These are phyloP conservation scores for Pseudocercospora fijiensis DNA, from an alignment of 2,329 filamentous ascomycete genomes.

Conservation along the genomic window DNA sequence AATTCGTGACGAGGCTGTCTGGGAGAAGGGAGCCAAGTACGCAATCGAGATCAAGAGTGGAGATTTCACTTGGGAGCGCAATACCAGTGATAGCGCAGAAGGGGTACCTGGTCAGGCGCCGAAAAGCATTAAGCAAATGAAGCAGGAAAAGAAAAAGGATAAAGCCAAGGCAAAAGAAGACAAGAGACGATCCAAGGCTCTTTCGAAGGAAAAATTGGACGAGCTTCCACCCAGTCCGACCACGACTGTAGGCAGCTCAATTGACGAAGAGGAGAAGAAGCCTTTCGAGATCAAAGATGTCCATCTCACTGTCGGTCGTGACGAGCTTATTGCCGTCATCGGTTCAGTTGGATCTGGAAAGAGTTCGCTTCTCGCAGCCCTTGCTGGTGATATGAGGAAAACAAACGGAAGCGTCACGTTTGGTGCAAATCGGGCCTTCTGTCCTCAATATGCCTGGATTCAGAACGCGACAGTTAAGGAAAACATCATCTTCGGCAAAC, in stretches of 20 bases:
- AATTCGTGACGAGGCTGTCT: slow-evolving; percentile 66
- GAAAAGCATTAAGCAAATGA: slow-evolving; percentile 40
- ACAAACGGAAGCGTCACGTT: slow-evolving; percentile 71
- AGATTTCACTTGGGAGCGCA: slow-evolving; percentile 82
- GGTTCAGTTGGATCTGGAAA: slow-evolving; percentile 89
- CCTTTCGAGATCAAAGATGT: slow-evolving; percentile 72
- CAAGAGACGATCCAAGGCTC: slow-evolving; percentile 38
- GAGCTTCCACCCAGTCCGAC: slow-evolving; percentile 22
- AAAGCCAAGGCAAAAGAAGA: slow-evolving; percentile 45
- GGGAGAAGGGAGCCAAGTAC: slow-evolving; percentile 53
- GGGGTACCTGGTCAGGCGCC: slow-evolving; percentile 34
- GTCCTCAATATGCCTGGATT: slow-evolving; percentile 97
- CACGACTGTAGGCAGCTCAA: slow-evolving; percentile 32
- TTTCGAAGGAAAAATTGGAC: slow-evolving; percentile 31
- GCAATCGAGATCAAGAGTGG: slow-evolving; percentile 69
- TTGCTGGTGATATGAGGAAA: slow-evolving; percentile 92
- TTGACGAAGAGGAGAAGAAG: slow-evolving; percentile 60
- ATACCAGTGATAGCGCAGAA: slow-evolving; percentile 51
- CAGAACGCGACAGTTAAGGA: slow-evolving; percentile 84
- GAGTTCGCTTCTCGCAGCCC: slow-evolving; percentile 79
- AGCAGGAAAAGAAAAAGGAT: slow-evolving; percentile 46
- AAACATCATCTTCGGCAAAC: slow-evolving; percentile 89
- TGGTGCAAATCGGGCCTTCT: slow-evolving; percentile 81
- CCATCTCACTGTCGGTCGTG: slow-evolving; percentile 65
- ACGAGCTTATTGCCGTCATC: slow-evolving; percentile 82